phyloP scores from a whole-genome alignment of 2,329 filamentous ascomycete genomes.

The Lojkania enalia region DNA sequence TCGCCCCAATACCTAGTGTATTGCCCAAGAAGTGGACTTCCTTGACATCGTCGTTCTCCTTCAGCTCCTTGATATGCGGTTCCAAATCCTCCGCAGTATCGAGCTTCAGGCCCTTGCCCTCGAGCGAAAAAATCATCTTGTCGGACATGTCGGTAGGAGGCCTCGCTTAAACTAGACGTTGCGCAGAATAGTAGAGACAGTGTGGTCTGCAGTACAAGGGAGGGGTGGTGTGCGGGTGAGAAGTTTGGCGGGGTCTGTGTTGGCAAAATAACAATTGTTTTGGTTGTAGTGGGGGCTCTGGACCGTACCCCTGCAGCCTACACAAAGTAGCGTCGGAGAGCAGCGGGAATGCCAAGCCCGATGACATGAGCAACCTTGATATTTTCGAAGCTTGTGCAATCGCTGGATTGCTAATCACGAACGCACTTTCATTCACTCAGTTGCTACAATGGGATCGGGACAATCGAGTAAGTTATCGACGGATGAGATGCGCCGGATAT shows the following conservation, averaged over 20 bases:
- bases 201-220: constrained; percentile 1
- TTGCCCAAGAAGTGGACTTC: constrained; percentile 89
- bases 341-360: constrained; percentile 29
- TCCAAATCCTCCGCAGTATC: constrained; percentile 86
- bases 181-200: constrained; percentile 5
- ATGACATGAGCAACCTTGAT: constrained; percentile 22
- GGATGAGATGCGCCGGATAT: not conserved
- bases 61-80: constrained; percentile 75
- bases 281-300: constrained; percentile 35
- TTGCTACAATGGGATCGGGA: constrained; percentile 38
- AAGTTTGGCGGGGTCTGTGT: constrained; percentile 2
- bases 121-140: constrained; percentile 79
- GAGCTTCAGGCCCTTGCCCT: constrained; percentile 90
- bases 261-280: constrained; percentile 27
- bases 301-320: constrained; percentile 13
- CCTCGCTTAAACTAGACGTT: too few species aligned
- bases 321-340: too few species aligned
- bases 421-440: constrained; percentile 13
- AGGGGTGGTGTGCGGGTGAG: constrained; percentile 5
- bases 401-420: constrained; percentile 33
- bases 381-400: not conserved
- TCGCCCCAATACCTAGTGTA: constrained; percentile 87
- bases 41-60: constrained; percentile 73
- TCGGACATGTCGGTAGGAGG: constrained; percentile 47
- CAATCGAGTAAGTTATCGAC: constrained; percentile 20